Percentiles rank a stretch among this genome's conserved stretches.
These are phyloP conservation scores for Backusella liffmaniae DNA, from an alignment of 192 early-diverging fungal genomes.

Conservation along the genomic window DNA sequence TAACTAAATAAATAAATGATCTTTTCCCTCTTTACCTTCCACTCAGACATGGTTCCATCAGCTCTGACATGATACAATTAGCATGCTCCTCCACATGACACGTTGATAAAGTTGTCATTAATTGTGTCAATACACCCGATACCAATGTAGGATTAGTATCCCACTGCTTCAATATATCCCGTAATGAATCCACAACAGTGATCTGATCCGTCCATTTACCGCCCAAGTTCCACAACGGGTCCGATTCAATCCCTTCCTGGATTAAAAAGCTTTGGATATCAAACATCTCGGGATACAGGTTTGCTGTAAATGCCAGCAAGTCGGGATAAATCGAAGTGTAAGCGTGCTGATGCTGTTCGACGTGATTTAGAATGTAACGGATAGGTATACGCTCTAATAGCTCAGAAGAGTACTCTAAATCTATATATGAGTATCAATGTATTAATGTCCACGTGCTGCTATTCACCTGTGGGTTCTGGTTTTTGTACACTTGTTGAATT, in stretches of 20 bases:
- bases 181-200: background rate
- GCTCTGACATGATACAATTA: slow-evolving; percentile 8
- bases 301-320: slow-evolving; percentile 30
- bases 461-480: background rate
- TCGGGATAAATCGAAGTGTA: slow-evolving; percentile 41
- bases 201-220: background rate
- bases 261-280: slow-evolving; percentile 35
- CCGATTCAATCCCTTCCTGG: slow-evolving; percentile 21
- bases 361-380: slow-evolving; percentile 27
- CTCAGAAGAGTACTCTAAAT: slow-evolving; percentile 29
- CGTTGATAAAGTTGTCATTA: slow-evolving; percentile 16
- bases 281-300: slow-evolving; percentile 39
- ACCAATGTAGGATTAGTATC: background rate
- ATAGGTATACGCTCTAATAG: slow-evolving; percentile 31
- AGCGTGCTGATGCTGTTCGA: slow-evolving; percentile 25
- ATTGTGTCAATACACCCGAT: slow-evolving; percentile 6
- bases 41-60: slow-evolving; percentile 24
- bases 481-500: background rate
- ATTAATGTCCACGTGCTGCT: background rate
- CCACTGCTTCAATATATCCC: slow-evolving; percentile 3
- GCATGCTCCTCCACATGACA: slow-evolving; percentile 10
- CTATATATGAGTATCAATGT: background rate
- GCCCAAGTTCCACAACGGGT: background rate
- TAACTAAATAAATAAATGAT: no score
- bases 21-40: background rate